phyloP scores from a whole-genome alignment of 2,329 filamentous ascomycete genomes.

The Colletotrichum abscissum region DNA sequence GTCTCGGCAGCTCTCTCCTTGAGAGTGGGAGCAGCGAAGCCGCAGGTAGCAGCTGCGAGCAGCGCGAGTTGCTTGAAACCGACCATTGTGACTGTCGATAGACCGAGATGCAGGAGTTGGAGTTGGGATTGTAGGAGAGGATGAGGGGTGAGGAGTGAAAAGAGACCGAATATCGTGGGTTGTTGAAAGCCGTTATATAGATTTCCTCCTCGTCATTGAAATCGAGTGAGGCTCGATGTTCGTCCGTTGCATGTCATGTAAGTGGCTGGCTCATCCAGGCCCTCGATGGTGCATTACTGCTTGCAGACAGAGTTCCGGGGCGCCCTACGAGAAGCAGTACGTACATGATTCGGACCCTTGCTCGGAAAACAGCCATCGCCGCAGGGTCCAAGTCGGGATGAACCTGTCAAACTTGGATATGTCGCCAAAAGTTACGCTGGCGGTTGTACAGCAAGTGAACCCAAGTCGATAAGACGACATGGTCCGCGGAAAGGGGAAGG shows the following conservation, averaged over 20 bases:
- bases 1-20: conserved; percentile 11
- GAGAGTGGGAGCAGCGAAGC: conserved; percentile 29
- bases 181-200: conserved; percentile 12
- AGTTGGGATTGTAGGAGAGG: conserved; percentile 17
- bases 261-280: background rate
- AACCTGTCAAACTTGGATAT: background rate
- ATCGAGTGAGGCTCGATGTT: background rate
- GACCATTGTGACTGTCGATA: conserved; percentile 29
- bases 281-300: conserved; percentile 6
- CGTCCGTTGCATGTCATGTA: background rate
- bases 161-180: background rate
- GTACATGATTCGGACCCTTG: background rate
- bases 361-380: background rate
- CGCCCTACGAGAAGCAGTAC: conserved; percentile 6
- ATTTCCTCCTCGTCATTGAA: background rate
- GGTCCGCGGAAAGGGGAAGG: conserved; percentile 29
- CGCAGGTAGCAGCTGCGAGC: conserved; percentile 33
- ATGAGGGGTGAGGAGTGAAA: conserved; percentile 11
- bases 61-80: conserved; percentile 35
- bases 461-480: conserved; percentile 22
- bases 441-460: background rate
- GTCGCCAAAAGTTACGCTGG: background rate
- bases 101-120: conserved; percentile 7
- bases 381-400: background rate
- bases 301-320: background rate